A percentile compares a stretch with the other conserved stretches of the same genome.
phyloP scores from a whole-genome alignment of 768 basidiomycete genomes.

The Rhizopogon sp. region DNA sequence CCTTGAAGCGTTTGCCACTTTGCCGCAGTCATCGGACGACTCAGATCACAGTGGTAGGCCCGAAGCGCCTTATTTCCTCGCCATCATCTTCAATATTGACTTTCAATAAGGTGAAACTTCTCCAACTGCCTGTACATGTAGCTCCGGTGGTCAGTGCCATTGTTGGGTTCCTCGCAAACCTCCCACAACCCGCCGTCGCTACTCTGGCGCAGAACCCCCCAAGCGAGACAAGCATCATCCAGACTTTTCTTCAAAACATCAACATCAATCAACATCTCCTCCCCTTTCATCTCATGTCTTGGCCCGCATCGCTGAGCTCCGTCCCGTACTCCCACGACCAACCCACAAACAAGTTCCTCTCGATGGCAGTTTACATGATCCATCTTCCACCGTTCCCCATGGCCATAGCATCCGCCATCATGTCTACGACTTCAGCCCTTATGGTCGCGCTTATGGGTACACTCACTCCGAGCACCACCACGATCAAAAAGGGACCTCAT shows the following conservation, averaged over 20 bases:
- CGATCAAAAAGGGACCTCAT: conserved; percentile 16
- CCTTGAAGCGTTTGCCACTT: conserved; percentile 47
- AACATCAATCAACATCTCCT: conserved; percentile 10
- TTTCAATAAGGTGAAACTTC: conserved; percentile 39
- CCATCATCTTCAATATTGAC: conserved; percentile 39
- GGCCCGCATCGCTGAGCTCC: conserved; percentile 58
- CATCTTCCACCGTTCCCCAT: conserved; percentile 40
- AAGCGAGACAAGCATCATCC: conserved; percentile 22
- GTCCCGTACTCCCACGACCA: conserved; percentile 69
- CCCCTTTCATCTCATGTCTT: conserved; percentile 44
- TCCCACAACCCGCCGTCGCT: conserved; percentile 31
- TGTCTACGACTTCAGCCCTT: conserved; percentile 55
- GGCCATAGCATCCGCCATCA: conserved; percentile 41
- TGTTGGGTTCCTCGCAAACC: conserved; percentile 53
- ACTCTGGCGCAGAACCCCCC: conserved; percentile 23
- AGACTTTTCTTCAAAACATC: conserved; percentile 10
- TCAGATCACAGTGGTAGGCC: conserved; percentile 66
- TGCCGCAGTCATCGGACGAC: conserved; percentile 43
- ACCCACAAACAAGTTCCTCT: conserved; percentile 13
- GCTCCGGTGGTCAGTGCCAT: conserved; percentile 42
- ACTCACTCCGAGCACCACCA: conserved; percentile 30
- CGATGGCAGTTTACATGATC: conserved; percentile 41
- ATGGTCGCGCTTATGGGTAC: conserved; percentile 60
- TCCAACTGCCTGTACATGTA: conserved; percentile 44
- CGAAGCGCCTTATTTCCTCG: conserved; percentile 38